Conservation (phyloP, 768 basidiomycete species). For the Tricholoma matsutake region DNA sequence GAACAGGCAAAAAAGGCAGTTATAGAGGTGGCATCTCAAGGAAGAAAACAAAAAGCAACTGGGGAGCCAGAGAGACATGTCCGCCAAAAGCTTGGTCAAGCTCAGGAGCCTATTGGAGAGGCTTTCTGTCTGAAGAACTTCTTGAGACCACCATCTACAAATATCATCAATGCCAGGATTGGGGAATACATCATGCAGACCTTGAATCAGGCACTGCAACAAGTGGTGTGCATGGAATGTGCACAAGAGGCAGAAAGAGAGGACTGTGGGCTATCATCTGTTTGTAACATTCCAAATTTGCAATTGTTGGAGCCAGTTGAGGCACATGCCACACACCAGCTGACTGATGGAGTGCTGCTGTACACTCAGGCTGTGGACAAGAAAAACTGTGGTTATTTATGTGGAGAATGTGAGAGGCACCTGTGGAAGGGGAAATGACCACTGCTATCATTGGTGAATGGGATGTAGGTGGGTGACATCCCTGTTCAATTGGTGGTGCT, state of each 20-base stretch:
- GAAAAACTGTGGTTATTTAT: not conserved
- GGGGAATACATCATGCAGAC: not conserved
- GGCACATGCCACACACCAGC: not conserved
- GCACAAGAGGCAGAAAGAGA: not conserved
- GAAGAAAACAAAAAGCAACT: not conserved
- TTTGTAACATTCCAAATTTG: not conserved
- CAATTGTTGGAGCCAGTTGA: not conserved
- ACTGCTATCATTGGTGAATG: conserved; percentile 30
- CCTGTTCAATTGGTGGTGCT: conserved; percentile 25
- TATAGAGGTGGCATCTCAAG: not conserved
- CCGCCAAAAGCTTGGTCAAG: too few relatives aligned
- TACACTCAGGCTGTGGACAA: not conserved
- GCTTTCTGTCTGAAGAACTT: not conserved
- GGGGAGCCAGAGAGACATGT: not conserved
- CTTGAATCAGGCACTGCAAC: not conserved
- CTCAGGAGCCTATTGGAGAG: not conserved
- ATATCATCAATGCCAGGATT: not conserved
- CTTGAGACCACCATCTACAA: not conserved
- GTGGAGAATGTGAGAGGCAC: conserved; percentile 5
- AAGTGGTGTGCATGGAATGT: not conserved
- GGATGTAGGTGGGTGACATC: conserved; percentile 35
- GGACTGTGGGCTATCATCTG: not conserved
- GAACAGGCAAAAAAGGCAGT: not conserved
- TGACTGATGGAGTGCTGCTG: not conserved
- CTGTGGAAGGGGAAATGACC: conserved; percentile 12